Evolutionary conservation across 805 yeast species (phyloP), one percentile per base, ranked within the genome.

Genomic region (Sungouiozyma intestinalis): DNA sequence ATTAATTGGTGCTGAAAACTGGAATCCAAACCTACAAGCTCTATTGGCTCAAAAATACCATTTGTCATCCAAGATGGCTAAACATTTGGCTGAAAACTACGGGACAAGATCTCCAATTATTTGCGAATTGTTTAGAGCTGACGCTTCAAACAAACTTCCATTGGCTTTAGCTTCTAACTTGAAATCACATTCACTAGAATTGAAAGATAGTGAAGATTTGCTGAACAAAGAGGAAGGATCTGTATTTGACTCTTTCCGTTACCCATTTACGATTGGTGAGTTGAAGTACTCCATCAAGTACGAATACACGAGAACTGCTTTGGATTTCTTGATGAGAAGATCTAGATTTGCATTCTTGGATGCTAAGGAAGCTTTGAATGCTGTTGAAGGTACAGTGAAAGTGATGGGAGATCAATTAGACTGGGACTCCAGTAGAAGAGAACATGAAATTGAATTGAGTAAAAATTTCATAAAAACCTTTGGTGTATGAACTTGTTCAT

Each of bases 251-350:
- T 53, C 67, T 43, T 81, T 77, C 55, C 81, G 78, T 49, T 82
- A 80, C 65, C 94, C 95, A 53, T 88, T 86, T 67, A 85, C 94
- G 43, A 75, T 87, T 55, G 97, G 92, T 41, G 97, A 88, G 68
- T 72, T 90, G 63, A 73, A 78, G 57, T 90, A 87, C 66, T 80
- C 86, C 11, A 71, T 86, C 52, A 68, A 76, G 47, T 75, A 85
- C 65, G 97, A 88, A 68, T 85, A 86, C 63, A 77, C 85, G 35
- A 75, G 94, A 67, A 83, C 88, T 11, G 94, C 95, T 38, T 68
- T 81, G 44, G 97, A 88, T 64, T 86, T 88, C 71, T 71, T 88
- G 50, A 85, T 94, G 43, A 82, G 97, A 72, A 81, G 97, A 72
- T 80, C 90, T 41, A 79, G 97, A 66, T 77, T 85, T 60, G 95